phyloP scores from a whole-genome alignment of 78 protist species.

The Polysphondylium violaceum region DNA sequence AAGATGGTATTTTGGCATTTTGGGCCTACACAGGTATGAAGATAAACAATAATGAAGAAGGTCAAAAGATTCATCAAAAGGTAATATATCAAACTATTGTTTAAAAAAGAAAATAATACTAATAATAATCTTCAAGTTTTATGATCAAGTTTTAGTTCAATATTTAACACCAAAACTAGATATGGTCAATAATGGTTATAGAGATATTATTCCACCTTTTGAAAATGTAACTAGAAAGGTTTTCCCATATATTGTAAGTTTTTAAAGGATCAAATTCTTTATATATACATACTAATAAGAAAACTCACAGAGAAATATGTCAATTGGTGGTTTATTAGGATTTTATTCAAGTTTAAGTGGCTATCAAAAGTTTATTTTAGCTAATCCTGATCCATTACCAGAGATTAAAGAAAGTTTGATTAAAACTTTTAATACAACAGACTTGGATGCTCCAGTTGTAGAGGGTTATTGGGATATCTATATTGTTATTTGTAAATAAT shows the following conservation, averaged over 20 bases:
- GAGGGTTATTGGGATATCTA: neutral
- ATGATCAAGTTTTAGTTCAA: neutral
- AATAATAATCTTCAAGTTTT: neutral
- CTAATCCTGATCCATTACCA: slow-evolving; percentile 6
- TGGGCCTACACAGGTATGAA: slow-evolving; percentile 20
- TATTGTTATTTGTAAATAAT: too few relatives aligned
- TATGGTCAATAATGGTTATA: slow-evolving; percentile 20
- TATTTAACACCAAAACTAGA: slow-evolving; percentile 56
- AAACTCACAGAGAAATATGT: neutral
- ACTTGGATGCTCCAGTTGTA: neutral
- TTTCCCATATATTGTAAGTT: neutral
- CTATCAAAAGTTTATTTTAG: slow-evolving; percentile 2
- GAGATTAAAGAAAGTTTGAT: slow-evolving; percentile 2
- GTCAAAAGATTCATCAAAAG: slow-evolving; percentile 15
- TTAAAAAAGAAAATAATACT: neutral
- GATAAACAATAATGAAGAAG: slow-evolving; percentile 9
- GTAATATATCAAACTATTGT: neutral
- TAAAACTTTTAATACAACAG: slow-evolving; percentile 20
- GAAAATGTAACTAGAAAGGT: slow-evolving; percentile 35
- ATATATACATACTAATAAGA: neutral
- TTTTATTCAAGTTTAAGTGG: slow-evolving; percentile 56
- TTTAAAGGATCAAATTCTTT: too few relatives aligned
- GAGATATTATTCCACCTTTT: slow-evolving; percentile 58
- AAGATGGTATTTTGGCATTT: slow-evolving; percentile 17
- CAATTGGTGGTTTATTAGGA: slow-evolving; percentile 42